Conservation (phyloP, 768 basidiomycete species). For the Bullera alba region DNA sequence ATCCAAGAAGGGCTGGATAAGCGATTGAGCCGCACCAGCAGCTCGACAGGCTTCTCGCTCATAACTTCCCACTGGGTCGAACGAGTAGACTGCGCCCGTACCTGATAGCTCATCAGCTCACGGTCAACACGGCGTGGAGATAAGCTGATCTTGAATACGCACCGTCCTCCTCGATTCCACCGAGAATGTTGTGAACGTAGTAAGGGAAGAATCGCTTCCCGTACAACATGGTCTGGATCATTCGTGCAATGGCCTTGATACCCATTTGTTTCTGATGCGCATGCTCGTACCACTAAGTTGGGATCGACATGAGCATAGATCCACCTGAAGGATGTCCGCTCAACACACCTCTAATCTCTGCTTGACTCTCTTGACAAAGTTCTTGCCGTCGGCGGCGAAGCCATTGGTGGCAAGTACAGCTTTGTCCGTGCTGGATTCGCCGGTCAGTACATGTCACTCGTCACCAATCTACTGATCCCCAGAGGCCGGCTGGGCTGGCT, state of each 20-base stretch:
- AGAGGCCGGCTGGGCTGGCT: not conserved
- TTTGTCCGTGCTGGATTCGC: conserved; percentile 72
- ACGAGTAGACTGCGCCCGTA: conserved; percentile 97
- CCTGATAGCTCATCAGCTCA: conserved; percentile 51
- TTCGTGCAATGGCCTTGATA: conserved; percentile 89
- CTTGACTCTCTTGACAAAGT: conserved; percentile 93
- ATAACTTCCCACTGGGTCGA: conserved; percentile 97
- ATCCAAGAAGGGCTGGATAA: conserved; percentile 96
- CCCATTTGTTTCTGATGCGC: conserved; percentile 97
- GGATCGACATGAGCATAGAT: not conserved
- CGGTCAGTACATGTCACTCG: conserved; percentile 1
- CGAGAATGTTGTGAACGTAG: conserved; percentile 94
- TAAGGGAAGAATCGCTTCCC: conserved; percentile 94
- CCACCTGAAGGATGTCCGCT: not conserved
- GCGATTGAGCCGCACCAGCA: conserved; percentile 86
- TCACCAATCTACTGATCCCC: not conserved
- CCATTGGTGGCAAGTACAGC: conserved; percentile 93
- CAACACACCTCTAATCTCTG: conserved; percentile 82
- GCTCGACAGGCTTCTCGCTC: conserved; percentile 95
- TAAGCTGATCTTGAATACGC: conserved; percentile 40
- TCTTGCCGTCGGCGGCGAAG: conserved; percentile 93
- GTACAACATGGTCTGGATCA: conserved; percentile 98
- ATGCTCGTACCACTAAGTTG: conserved; percentile 83
- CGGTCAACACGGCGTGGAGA: not conserved
- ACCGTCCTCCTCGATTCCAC: conserved; percentile 96